Percentiles rank a stretch among this genome's conserved stretches.
These are phyloP conservation scores for Phytophthora ramorum DNA, from an alignment of 352 stramenopile species.

Conservation along the genomic window DNA sequence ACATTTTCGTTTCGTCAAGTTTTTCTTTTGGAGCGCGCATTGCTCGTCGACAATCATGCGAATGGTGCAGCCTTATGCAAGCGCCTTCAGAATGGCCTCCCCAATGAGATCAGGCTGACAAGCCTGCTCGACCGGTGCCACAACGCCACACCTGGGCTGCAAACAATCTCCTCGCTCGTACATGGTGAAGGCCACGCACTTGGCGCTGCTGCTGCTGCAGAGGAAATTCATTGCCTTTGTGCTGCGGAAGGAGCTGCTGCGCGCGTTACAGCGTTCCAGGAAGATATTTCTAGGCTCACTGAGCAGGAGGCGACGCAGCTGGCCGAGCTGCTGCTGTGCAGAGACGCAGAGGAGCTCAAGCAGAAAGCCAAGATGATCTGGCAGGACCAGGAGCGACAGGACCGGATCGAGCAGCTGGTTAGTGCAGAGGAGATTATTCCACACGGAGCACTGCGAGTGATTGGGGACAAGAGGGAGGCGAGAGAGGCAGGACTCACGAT, in stretches of 20 bases:
- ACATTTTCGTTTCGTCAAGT: too few species aligned
- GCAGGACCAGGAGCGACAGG: slow-evolving; percentile 52
- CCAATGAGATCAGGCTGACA: too few species aligned
- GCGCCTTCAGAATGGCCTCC: too few species aligned
- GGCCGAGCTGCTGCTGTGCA: slow-evolving; percentile 65
- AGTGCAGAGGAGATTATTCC: slow-evolving; percentile 76
- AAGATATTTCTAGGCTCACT: slow-evolving; percentile 62
- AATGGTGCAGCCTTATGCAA: too few species aligned
- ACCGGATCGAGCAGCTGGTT: slow-evolving; percentile 58
- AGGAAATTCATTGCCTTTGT: slow-evolving; percentile 72
- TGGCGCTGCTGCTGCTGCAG: slow-evolving; percentile 62
- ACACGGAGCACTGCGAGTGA: slow-evolving; percentile 60
- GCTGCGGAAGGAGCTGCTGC: slow-evolving; percentile 41
- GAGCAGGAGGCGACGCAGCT: slow-evolving; percentile 62
- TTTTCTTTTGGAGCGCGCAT: too few species aligned
- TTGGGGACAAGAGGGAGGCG: not conserved
- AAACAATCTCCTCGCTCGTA: too few species aligned
- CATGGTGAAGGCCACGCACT: too few species aligned
- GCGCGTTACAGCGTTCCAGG: slow-evolving; percentile 62
- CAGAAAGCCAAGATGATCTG: slow-evolving; percentile 46
- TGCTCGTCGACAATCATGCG: too few species aligned
- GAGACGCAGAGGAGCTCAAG: slow-evolving; percentile 46
- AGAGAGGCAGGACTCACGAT: not conserved
- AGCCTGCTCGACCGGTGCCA: too few species aligned
- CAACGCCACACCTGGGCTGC: too few species aligned